Evolutionary conservation across 2,329 filamentous ascomycete genomes (phyloP), one percentile per base, ranked within the genome.

Genomic region (Emydomyces testavorans): DNA sequence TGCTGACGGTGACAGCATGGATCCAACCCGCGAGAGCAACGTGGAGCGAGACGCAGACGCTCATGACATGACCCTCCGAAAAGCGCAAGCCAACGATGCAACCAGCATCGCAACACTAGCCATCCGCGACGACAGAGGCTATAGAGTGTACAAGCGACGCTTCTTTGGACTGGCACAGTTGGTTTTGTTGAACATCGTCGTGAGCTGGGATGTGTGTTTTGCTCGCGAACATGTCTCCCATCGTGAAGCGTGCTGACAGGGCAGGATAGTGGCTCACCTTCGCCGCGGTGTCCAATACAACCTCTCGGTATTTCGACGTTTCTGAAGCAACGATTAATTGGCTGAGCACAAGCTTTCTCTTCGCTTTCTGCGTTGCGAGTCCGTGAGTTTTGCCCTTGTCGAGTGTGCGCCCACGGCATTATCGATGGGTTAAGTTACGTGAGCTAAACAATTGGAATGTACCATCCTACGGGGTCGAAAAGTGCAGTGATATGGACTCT

Each of bases 161-260:
- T 98, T 87, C 80, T 85, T 94, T 63, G 92, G 92, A 0, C 71
- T 98, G 44, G 68, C 77, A 18, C 85, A 94, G 65, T 68, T 96
- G 60, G 83, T 88, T 5, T 67, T 96, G 58, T 72, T 96, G 67
- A 98, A 96, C 63, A 82, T 95, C 48, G 79, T 96, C 52, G 83
- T 94, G 35, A 93, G 85, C 60, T 96, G 90, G 90, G 87, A 93
- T 77, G 86, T 92, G 75, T 74, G 86, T 80, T 32, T 15, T 16
- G 1, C 7, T 34, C 11, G 32, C 28, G 16, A 31, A 18, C 8
- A 23, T 5, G 34, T 10, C 44, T 43, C 15, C n/a, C 43, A 18
- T 42, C 40, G 8, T 13, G 37, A 7, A 46, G 29, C 36, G 40
- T 50, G 45, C 49, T 52, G 35, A 46, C 42, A 32, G 7, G n/a